Base-by-base conservation (phyloP, 2,329 filamentous ascomycete genomes). In the Claviceps sp. region DNA sequence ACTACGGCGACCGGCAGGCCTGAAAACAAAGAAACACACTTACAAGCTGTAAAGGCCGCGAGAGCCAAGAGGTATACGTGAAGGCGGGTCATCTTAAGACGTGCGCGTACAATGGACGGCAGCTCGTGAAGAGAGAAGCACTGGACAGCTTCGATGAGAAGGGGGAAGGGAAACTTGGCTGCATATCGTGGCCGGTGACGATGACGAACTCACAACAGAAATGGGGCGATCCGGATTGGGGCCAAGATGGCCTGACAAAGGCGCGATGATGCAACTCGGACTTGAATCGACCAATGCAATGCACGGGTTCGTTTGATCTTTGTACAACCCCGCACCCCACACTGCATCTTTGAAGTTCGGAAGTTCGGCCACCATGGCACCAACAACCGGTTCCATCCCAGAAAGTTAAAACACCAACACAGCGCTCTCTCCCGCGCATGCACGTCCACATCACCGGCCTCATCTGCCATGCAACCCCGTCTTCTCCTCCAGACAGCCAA, bases 21-120 rank as follows among this genome's bases (percentile, higher is more conserved):
- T 34, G 30, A 9, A 22, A 18, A 45, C 24, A 34, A 43, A 16
- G 40, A n/a, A 48, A 49, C 24, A 47, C 26, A 70, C 71, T 57
- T 65, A 74, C 72, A 69, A 49, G 65, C 70, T 50, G 65, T 60
- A 61, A 72, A 68, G 53, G 66, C 72, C 61, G 69, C 64, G 55
- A 74, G 59, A 54, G 67, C 71, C 47, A 66, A 60, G 53, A 62
- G 63, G 56, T 75, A 75, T 40, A 74, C 68, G 37, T 63, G 65
- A 43, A 65, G 63, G 48, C 72, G 67, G 40, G 72, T 74, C 72
- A 75, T 74, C 53, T 52, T 59, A 37, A 43, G 37, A 37, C 47
- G 52, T 40, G 48, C 11, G 41, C 30, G 38, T 18, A 45, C 44
- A 46, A 30, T 47, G 9, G 5, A 37, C 18, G 48, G 41, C 43